Conservation (phyloP, 1,284 basidiomycete genomes). For the Singerocomus rubriflavus region DNA sequence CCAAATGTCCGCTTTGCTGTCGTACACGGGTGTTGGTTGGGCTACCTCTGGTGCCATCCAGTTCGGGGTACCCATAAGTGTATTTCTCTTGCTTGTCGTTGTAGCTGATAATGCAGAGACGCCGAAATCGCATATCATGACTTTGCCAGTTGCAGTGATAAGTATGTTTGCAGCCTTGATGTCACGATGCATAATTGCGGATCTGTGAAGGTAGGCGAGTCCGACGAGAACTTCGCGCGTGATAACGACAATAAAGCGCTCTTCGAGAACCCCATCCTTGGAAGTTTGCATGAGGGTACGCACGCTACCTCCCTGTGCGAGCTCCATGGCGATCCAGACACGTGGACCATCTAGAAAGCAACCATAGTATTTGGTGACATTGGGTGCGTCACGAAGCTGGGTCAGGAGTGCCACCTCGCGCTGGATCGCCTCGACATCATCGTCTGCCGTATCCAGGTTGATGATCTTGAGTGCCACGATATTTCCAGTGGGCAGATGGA, state of each 20-base stretch:
- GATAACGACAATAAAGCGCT: constrained; percentile 87
- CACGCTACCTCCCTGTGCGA: constrained; percentile 94
- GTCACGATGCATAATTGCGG: constrained; percentile 94
- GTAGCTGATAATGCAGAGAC: constrained; percentile 92
- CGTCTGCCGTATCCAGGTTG: constrained; percentile 95
- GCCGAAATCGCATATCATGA: constrained; percentile 96
- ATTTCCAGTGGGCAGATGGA: constrained; percentile 79
- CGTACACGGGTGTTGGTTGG: constrained; percentile 83
- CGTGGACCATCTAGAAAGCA: constrained; percentile 93
- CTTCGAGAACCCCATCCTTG: constrained; percentile 81
- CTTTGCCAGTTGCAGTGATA: constrained; percentile 81
- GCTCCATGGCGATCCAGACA: constrained; percentile 99
- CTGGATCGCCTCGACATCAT: constrained; percentile 97
- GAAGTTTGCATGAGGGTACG: constrained; percentile 85
- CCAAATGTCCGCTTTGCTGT: constrained; percentile 97
- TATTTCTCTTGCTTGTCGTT: constrained; percentile 86
- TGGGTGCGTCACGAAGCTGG: constrained; percentile 84
- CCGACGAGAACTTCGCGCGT: constrained; percentile 87
- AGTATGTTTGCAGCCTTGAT: constrained; percentile 97
- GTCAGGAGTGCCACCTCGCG: constrained; percentile 92
- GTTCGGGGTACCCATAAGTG: constrained; percentile 93
- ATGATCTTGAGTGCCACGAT: constrained; percentile 97
- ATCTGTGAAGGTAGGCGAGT: constrained; percentile 86
- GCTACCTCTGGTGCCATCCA: constrained; percentile 99
- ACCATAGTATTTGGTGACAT: constrained; percentile 95